Base-by-base conservation (phyloP, 148 eudicot genomes). In the Rhododendron kiyosumense region DNA sequence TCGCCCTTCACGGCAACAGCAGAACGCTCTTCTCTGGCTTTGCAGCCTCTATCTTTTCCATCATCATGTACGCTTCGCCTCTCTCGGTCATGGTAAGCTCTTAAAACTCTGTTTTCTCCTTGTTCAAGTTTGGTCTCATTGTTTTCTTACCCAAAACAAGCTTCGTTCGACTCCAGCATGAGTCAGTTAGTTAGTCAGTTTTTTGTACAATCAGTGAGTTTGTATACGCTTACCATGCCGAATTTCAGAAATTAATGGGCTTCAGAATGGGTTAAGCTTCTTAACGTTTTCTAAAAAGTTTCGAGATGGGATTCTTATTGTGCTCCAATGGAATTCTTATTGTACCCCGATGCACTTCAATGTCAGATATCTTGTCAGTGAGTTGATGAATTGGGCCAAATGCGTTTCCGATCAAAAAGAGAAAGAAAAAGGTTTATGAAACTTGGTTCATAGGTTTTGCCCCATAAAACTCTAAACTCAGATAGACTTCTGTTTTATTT, bases 21-120 rank as follows among this genome's bases (percentile, higher is more conserved):
- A 88, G 99, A 86, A 96, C 90, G 88, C 79, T 95, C 26, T 89
- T 96, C 69, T 94, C 96, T 83, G 99, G 99, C 0, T 69, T 91
- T 61, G 94, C 94, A 9, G 95, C 98, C 46, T 85, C 93, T 65
- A 85, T 96, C 41, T 96, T 95, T 91, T 95, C 96, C 80, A 93
- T 96, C 88, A 91, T 96, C 22, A 93, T 94, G 98, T 96, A 94
- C 45, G 99, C 90, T 15, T 94, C 98, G 3, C 98, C 99, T 52
- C 91, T 96, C 17, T 91, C 96, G 18, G 87, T 95, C 90, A 96
- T 96, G 93, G 98, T 54, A 92, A 74, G 46, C 69, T 61, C 11
- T 4, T 5, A 41, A 41, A 41, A 41, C 45, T 41, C 45, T 41
- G 45, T 69, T 69, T 3, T 69, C 75, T 63, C 28, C 28, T 63